Evolutionary conservation across 2,329 filamentous ascomycete species (phyloP).

Genomic region (Colletotrichum echinochloae): DNA sequence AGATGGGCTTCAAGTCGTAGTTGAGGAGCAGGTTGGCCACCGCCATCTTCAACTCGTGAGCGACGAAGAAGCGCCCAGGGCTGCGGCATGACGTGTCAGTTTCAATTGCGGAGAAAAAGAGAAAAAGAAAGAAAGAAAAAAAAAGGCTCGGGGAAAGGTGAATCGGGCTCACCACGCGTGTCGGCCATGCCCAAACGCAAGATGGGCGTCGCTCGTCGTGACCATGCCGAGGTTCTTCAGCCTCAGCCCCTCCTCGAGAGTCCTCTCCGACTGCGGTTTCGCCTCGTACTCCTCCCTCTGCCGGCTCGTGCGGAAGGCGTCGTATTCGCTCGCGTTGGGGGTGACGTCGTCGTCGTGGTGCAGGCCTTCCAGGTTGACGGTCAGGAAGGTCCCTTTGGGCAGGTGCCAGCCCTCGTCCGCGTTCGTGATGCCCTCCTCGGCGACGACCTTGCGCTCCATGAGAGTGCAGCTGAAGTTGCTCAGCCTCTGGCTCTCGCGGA

Average conservation of each 20-base stretch:
- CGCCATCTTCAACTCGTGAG: conserved; percentile 67
- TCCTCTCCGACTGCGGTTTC: conserved; percentile 46
- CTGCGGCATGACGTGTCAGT: conserved; percentile 43
- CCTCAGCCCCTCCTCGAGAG: conserved; percentile 48
- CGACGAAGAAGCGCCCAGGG: conserved; percentile 67
- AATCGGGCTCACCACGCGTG: conserved; percentile 59
- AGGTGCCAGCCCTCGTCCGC: conserved; percentile 57
- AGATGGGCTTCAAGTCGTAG: conserved; percentile 62
- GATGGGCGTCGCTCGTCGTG: conserved; percentile 62
- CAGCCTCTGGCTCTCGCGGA: conserved; percentile 65
- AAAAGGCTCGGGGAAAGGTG: conserved; percentile 19
- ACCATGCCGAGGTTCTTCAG: conserved; percentile 62
- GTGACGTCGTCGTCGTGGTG: conserved; percentile 62
- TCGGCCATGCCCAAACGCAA: conserved; percentile 69
- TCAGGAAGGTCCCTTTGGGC: conserved; percentile 57
- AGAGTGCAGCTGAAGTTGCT: conserved; percentile 61
- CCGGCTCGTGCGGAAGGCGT: conserved; percentile 62
- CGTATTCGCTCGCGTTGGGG: conserved; percentile 55
- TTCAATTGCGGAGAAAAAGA: not conserved
- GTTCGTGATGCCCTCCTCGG: conserved; percentile 51
- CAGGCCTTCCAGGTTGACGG: conserved; percentile 57
- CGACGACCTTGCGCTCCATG: conserved; percentile 59
- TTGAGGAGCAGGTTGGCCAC: conserved; percentile 62
- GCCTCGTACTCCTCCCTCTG: conserved; percentile 54
- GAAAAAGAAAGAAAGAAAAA: not conserved